Conservation (phyloP, 139 green algal species). For the Chlamydomonas schloesseri region DNA sequence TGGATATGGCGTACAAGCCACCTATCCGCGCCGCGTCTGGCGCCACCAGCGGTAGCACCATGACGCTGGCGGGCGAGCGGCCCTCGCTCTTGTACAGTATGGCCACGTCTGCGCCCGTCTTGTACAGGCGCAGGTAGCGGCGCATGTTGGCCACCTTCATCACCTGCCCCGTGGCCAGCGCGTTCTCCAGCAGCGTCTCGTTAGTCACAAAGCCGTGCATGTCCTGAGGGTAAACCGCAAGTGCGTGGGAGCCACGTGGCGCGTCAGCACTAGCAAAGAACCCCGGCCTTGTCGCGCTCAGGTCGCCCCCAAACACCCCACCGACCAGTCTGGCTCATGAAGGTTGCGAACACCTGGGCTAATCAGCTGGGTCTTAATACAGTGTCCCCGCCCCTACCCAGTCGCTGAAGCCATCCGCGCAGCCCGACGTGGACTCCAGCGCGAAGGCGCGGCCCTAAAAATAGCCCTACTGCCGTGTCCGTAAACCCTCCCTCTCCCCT, state of each 20-base stretch:
- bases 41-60: constrained; percentile 52
- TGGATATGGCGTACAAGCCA: constrained; percentile 33
- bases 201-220: constrained; percentile 51
- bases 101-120: constrained; percentile 45
- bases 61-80: constrained; percentile 33
- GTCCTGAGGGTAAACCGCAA: constrained; percentile 9
- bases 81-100: constrained; percentile 48
- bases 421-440: no score
- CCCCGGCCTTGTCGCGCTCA: no score
- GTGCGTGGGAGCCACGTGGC: background rate
- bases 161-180: constrained; percentile 38
- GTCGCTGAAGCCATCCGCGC: no score
- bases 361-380: no score
- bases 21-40: constrained; percentile 44
- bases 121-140: constrained; percentile 52
- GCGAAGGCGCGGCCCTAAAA: no score
- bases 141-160: constrained; percentile 53
- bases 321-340: no score
- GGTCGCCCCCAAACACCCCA: no score
- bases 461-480: no score
- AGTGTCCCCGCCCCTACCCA: no score
- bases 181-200: constrained; percentile 51
- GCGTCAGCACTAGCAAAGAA: no score
- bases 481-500: no score
- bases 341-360: no score